Evolutionary conservation across 805 yeast genomes (phyloP), one percentile per base, ranked within the genome.

Genomic region (Kazachstania bromeliacearum): DNA sequence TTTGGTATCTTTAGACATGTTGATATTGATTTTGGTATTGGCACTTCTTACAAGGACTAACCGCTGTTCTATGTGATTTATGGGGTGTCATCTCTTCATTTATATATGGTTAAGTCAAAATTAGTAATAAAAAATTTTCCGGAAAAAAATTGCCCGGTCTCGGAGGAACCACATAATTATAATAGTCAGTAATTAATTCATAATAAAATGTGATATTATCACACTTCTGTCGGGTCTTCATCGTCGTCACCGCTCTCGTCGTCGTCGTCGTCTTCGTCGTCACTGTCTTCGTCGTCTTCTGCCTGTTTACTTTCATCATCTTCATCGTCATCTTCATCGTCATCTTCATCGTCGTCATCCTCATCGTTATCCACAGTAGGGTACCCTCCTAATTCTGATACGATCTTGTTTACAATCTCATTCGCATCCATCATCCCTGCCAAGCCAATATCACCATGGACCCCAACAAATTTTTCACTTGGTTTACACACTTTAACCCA

Each of bases 401-500:
- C 92, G 35, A 85, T 69, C 52, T 77, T 75, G 53, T 87, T 94
- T 16, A 85, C 95, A 48, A 89, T 79, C 55, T 88, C 96, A 57
- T 85, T 82, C 77, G 92, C 85, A 49, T 89, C 96, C 79, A 88
- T 81, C 97, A 89, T 89, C 36, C 97, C 97, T 33, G 97, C 97
- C 87, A 89, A 80, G 8, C 96, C 97, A 40, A 89, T 87, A 47
- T 88, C 97, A 44, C 97, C 97, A 62, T 89, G 85, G 31, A 85
- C 73, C 39, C 94, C 87, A 51, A 81, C 77, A 5, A 89, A 95
- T 60, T 89, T 89, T 59, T 89, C 97, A 17, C 85, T 85, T 1
- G 97, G 97, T 55, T 79, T 80, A 51, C 89, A 68, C 13, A 89
- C 75, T 45, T 85, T 94, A 43, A 88, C 79, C 89, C 94, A 89